phyloP scores from a whole-genome alignment of 2,329 filamentous ascomycete species.

The Colletotrichum scovillei region DNA sequence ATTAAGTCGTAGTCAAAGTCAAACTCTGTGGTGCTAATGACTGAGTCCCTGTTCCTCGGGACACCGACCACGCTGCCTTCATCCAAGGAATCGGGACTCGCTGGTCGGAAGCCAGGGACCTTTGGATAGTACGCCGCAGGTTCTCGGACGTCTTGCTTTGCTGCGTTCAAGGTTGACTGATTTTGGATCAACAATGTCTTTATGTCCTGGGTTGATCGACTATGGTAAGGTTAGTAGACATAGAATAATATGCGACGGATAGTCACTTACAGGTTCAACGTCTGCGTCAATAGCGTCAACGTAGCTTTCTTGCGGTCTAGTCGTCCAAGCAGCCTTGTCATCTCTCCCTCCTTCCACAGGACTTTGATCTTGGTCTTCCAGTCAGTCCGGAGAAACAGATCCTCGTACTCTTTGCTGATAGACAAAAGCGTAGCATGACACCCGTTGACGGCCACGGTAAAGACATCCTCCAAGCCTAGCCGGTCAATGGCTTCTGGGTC shows the following conservation, averaged over 20 bases:
- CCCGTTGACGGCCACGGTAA: slow-evolving; percentile 26
- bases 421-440: slow-evolving; percentile 27
- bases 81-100: not conserved
- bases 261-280: slow-evolving; percentile 21
- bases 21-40: slow-evolving; percentile 32
- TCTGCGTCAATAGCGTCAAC: slow-evolving; percentile 27
- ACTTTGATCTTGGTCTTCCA: slow-evolving; percentile 21
- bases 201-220: slow-evolving; percentile 31
- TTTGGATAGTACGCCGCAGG: not conserved
- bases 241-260: too few species aligned
- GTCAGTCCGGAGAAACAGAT: slow-evolving; percentile 18
- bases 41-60: slow-evolving; percentile 21
- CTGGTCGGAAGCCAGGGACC: not conserved
- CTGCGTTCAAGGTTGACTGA: slow-evolving; percentile 18
- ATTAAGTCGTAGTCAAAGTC: slow-evolving; percentile 32
- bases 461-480: slow-evolving; percentile 25
- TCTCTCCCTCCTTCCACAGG: slow-evolving; percentile 31
- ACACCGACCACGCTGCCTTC: not conserved
- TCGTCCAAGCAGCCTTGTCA: slow-evolving; percentile 17
- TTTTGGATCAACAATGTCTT: slow-evolving; percentile 9
- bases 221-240: not conserved
- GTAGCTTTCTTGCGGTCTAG: slow-evolving; percentile 32
- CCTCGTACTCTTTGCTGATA: slow-evolving; percentile 30
- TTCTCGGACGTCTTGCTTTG: slow-evolving; percentile 16
- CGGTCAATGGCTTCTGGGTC: slow-evolving; percentile 24